A percentile compares a stretch with the other conserved stretches of the same genome.
Conservation (phyloP, 805 yeast genomes). For the Candida andamanensis region DNA sequence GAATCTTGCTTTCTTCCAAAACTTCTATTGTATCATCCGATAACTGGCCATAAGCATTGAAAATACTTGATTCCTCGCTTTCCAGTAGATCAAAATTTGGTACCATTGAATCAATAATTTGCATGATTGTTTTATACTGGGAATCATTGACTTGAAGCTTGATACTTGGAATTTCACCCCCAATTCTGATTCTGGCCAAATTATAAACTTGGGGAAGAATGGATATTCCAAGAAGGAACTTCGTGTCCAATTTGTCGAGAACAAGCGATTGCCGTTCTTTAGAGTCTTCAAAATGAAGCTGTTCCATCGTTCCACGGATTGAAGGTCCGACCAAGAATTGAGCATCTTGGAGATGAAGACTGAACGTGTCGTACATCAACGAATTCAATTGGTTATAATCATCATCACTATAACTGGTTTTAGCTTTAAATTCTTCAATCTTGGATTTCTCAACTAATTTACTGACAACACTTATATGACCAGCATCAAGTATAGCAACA, state of each 20-base stretch:
- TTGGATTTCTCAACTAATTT: conserved; percentile 70
- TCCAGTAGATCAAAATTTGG: conserved; percentile 45
- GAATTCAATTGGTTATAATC: conserved; percentile 76
- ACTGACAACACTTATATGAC: conserved; percentile 81
- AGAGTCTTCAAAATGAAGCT: conserved; percentile 45
- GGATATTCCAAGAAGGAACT: conserved; percentile 71
- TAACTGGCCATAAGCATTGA: conserved; percentile 26
- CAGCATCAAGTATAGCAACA: conserved; percentile 90
- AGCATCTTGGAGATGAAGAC: conserved; percentile 72
- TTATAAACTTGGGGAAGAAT: conserved; percentile 77
- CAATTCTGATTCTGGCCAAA: conserved; percentile 65
- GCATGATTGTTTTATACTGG: conserved; percentile 86
- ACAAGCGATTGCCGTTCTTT: conserved; percentile 50
- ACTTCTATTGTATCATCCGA: conserved; percentile 14
- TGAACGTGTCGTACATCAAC: conserved; percentile 86
- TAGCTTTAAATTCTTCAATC: conserved; percentile 63
- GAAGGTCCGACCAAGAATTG: conserved; percentile 84
- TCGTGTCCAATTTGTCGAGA: conserved; percentile 70
- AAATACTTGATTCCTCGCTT: conserved; percentile 28
- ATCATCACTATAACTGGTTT: conserved; percentile 49
- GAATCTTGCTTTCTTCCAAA: not conserved
- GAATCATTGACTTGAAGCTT: conserved; percentile 74
- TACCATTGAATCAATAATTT: conserved; percentile 60
- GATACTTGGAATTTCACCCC: conserved; percentile 73
- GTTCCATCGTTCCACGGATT: conserved; percentile 71